Percentiles rank a stretch among this genome's conserved stretches.
Evolutionary conservation across 108 stramenopile species (phyloP).

Genomic region (Pseudonitzschia pungens): DNA sequence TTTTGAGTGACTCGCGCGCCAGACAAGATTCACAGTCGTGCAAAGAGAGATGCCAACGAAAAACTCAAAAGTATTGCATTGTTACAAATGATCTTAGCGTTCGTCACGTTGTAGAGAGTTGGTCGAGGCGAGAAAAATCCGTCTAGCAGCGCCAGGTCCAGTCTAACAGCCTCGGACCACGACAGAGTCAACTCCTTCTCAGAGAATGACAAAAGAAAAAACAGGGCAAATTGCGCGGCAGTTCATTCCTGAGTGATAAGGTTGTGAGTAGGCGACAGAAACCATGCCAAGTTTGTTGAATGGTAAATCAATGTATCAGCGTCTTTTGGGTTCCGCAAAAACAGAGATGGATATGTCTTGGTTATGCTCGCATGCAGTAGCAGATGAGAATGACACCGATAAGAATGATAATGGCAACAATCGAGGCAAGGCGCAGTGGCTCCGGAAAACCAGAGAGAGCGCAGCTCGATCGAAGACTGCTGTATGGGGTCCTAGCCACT

Average conservation of each 20-base stretch:
- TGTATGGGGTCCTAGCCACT: conserved; percentile 39
- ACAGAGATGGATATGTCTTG: conserved; percentile 12
- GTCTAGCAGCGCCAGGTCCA: no score
- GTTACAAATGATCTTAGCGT: no score
- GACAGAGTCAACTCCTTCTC: no score
- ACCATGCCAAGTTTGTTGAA: conserved; percentile 11
- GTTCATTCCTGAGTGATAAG: no score
- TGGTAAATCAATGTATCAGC: conserved; percentile 14
- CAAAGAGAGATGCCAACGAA: neutral
- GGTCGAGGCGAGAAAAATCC: no score
- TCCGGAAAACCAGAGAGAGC: conserved; percentile 23
- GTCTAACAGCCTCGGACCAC: no score
- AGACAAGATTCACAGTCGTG: neutral
- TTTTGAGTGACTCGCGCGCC: neutral
- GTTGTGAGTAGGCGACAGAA: neutral
- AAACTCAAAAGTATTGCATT: neutral
- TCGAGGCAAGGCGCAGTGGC: conserved; percentile 10
- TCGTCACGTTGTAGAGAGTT: no score
- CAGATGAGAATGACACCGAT: neutral
- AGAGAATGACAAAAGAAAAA: no score
- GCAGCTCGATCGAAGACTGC: conserved; percentile 22
- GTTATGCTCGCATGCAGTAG: conserved; percentile 6
- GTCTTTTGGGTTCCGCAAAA: neutral
- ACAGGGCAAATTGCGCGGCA: no score
- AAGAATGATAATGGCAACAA: neutral